These are phyloP conservation scores for Zea mays DNA, from an alignment of 176 grass and related monocot species.

Conservation along the genomic window Zm-B73-REFERENCE-NAM-5.0 NC_050100.1:213013001-213013500, in stretches of 20 bases:
- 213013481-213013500: no score
- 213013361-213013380: no score
- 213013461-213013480: no score
- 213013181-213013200: not conserved
- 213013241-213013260: not conserved
- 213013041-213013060: not conserved
- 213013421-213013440: no score
- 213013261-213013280: not conserved
- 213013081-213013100: conserved; percentile 13
- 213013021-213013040: conserved; percentile 94
- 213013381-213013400: no score
- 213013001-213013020: conserved; percentile 95
- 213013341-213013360: no score
- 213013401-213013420: no score
- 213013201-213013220: conserved; percentile 11
- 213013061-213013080: conserved; percentile 7
- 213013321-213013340: no score
- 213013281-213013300: no score
- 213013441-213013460: no score
- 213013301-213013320: no score
- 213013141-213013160: conserved; percentile 15
- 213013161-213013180: not conserved
- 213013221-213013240: not conserved
- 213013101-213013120: not conserved
- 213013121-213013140: not conserved